Evolutionary conservation across 148 eudicot species (phyloP).

Genomic region (Linanthus parryae): DNA sequence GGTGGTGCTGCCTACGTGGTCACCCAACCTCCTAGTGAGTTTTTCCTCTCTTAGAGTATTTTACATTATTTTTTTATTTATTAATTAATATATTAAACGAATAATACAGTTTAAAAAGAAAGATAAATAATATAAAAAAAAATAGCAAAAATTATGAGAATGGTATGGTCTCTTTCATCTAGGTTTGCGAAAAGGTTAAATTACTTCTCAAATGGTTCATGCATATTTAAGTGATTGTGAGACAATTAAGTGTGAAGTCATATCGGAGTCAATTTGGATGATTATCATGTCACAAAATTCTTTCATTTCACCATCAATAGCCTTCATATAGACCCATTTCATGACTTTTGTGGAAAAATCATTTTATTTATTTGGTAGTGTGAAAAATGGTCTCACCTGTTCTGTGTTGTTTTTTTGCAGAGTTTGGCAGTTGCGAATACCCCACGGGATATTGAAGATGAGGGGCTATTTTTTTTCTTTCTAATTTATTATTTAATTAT

Average conservation of each 20-base stretch:
- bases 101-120: not conserved
- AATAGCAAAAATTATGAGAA: too few relatives aligned
- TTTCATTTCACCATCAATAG: not conserved
- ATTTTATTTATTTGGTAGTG: not conserved
- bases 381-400: too few relatives aligned
- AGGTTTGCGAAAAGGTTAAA: too few relatives aligned
- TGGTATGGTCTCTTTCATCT: too few relatives aligned
- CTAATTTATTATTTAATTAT: too few relatives aligned
- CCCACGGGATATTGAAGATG: constrained; percentile 58
- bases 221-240: too few relatives aligned
- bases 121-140: not conserved
- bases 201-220: too few relatives aligned
- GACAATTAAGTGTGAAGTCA: not conserved
- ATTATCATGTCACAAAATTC: not conserved
- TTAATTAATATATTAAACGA: too few relatives aligned
- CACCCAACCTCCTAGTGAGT: constrained; percentile 78
- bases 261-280: not conserved
- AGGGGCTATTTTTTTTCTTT: too few relatives aligned
- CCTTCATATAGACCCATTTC: not conserved
- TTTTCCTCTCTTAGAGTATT: too few relatives aligned
- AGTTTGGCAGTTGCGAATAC: constrained; percentile 64
- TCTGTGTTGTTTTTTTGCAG: constrained; percentile 34
- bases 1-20: constrained; percentile 85
- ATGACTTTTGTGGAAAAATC: not conserved
- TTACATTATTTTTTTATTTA: too few relatives aligned